These are phyloP conservation scores for Macrolepiota fuliginosa DNA, from an alignment of 768 basidiomycete species.

Conservation along the genomic window DNA sequence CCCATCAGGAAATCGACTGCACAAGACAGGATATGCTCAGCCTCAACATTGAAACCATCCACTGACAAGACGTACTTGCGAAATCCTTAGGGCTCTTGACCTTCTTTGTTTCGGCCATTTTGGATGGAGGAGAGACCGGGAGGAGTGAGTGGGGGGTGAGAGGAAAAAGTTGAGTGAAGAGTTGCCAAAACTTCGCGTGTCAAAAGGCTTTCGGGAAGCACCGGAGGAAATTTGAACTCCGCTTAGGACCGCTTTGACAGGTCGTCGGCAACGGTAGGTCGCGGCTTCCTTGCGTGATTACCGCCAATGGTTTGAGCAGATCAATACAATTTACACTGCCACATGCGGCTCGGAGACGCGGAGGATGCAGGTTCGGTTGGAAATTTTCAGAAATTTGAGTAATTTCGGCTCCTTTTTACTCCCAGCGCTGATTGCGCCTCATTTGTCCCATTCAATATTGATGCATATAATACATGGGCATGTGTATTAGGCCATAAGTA, in stretches of 20 bases:
- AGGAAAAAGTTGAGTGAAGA: constrained; percentile 27
- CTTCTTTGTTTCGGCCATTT: constrained; percentile 85
- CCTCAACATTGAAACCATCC: constrained; percentile 16
- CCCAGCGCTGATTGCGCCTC: neutral
- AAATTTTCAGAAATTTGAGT: neutral
- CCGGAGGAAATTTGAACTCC: constrained; percentile 46
- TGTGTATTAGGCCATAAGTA: constrained; percentile 15
- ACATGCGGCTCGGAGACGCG: neutral
- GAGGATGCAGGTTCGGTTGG: neutral
- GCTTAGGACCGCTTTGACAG: constrained; percentile 24
- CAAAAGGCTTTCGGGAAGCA: constrained; percentile 47
- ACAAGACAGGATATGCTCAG: constrained; percentile 17
- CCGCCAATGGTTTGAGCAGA: neutral
- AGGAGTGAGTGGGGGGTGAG: constrained; percentile 45
- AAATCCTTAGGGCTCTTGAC: constrained; percentile 91
- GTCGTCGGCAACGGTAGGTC: neutral
- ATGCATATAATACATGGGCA: constrained; percentile 13
- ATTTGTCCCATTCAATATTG: constrained; percentile 5
- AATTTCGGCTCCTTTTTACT: neutral
- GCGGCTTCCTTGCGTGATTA: neutral
- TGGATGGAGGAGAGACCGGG: constrained; percentile 39
- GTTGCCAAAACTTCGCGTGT: constrained; percentile 41
- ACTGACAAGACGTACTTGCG: constrained; percentile 52
- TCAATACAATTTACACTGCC: neutral
- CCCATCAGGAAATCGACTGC: constrained; percentile 95